Conservation (phyloP, 73 alveolate species). For the Halteria grandinella region DNA sequence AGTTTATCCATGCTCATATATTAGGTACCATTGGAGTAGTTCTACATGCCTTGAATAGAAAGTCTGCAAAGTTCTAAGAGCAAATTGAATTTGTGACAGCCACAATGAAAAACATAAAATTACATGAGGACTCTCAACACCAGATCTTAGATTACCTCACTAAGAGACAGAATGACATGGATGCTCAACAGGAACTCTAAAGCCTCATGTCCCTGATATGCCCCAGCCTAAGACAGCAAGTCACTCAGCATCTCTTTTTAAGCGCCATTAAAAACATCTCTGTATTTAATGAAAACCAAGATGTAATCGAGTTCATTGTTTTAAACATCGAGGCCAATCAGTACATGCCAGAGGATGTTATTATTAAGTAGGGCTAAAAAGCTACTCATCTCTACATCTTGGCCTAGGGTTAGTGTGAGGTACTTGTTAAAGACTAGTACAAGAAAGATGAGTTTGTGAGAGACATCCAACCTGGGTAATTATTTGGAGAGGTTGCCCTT, state of each 20-base stretch:
- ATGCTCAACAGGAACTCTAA: conserved; percentile 62
- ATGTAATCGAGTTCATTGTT: conserved; percentile 50
- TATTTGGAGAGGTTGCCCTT: conserved; percentile 86
- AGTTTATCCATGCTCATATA: conserved; percentile 65
- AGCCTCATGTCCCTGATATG: conserved; percentile 49
- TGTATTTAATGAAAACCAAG: conserved; percentile 7
- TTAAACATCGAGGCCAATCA: conserved; percentile 43
- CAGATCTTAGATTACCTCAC: conserved; percentile 38
- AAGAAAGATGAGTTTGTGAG: conserved; percentile 51
- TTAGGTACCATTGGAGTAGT: conserved; percentile 75
- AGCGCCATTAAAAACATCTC: conserved; percentile 52
- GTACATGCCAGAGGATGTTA: conserved; percentile 60
- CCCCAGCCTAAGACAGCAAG: conserved; percentile 58
- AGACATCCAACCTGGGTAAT: conserved; percentile 38
- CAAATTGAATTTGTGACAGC: conserved; percentile 65
- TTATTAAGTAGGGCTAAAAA: conserved; percentile 64
- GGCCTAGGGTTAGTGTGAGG: conserved; percentile 51
- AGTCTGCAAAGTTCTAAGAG: conserved; percentile 48
- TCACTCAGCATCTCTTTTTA: conserved; percentile 49
- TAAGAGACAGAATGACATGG: conserved; percentile 41
- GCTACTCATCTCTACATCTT: conserved; percentile 60
- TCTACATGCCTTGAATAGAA: conserved; percentile 58
- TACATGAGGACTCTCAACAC: conserved; percentile 40
- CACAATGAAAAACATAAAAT: conserved; percentile 58
- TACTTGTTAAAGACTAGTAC: neutral